Base-by-base conservation (phyloP, 257 asterid genomes). In the Anisodus acutangulus region DNA sequence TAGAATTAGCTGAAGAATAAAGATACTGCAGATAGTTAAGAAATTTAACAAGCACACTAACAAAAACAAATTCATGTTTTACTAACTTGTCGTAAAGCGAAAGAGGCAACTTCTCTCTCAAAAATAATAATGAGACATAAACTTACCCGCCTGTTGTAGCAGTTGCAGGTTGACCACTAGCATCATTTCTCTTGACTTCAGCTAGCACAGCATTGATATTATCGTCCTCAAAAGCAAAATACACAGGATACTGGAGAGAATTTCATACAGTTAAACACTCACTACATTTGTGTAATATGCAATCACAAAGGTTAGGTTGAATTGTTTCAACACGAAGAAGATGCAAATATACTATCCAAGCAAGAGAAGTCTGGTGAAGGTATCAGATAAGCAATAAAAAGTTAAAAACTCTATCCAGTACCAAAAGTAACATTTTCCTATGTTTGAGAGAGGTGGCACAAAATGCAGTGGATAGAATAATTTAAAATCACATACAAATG, bases 81-180 rank as follows among this genome's bases (percentile, higher is more conserved):
- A 53, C 49, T 78, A 26, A 78, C 81, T 26, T 53, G 81, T 53
- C 45, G 7, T 78, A 31, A 26, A 54, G 64, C 8, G n/a, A 51
- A 2, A 51, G 62, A 51, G 63, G 63, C 16, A 78, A 53, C 47
- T 53, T 57, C 63, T 15, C 45, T 41, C 17, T n/a, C 68, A 79
- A 78, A 55, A 72, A 16, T 49, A 31, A 54, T 15, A 53, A 69
- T 39, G 53, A 74, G 83, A 79, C 6, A 90, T 79, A 70, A 87
- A 94, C 98, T 92, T 87, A 95, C 99, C 99, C 98, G 86, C 99
- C 99, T 80, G 99, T 95, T 49, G 98, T 93, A 54, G 99, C 98
- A 86, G 99, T 94, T 16, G 98, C 99, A 62, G 92, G 94, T 87
- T 94, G 98, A 87, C 99, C 99, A 84, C 88, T 85, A 45, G 95